Percentiles rank a stretch among this genome's conserved stretches.
phyloP scores from a whole-genome alignment of 306 rosid genomes.

The Inga leiocalycina region DNA sequence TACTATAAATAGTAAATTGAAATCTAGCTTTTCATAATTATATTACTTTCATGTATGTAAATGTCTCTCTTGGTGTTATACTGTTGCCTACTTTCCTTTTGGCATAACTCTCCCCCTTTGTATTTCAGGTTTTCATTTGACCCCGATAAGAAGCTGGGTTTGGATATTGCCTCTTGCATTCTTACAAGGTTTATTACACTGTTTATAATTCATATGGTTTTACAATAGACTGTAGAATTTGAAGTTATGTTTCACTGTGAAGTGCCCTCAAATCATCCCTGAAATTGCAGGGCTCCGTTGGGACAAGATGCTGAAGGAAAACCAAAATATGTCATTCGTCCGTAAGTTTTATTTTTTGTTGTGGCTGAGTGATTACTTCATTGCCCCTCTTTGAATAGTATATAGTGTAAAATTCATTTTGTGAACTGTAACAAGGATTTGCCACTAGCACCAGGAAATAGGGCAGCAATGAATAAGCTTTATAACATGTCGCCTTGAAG shows the following conservation, averaged over 20 bases:
- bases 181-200: conserved; percentile 55
- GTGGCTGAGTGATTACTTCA: conserved; percentile 1
- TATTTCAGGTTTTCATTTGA: conserved; percentile 71
- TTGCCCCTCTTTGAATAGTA: background rate
- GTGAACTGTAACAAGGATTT: background rate
- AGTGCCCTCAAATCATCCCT: conserved; percentile 15
- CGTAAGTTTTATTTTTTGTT: conserved; percentile 48
- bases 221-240: background rate
- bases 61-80: conserved; percentile 5
- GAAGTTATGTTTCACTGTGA: background rate
- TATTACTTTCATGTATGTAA: conserved; percentile 27
- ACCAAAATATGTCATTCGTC: conserved; percentile 63
- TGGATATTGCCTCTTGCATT: conserved; percentile 65
- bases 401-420: background rate
- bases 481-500: background rate
- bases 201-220: background rate
- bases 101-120: conserved; percentile 10
- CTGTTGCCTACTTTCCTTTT: background rate
- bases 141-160: conserved; percentile 60
- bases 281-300: conserved; percentile 53
- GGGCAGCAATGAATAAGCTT: background rate
- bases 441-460: background rate
- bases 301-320: conserved; percentile 68
- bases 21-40: conserved; percentile 8
- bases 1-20: background rate